Evolutionary conservation across 352 stramenopile species (phyloP), one percentile per base, ranked within the genome.

Genomic region (Globisporangium orthogonon): DNA sequence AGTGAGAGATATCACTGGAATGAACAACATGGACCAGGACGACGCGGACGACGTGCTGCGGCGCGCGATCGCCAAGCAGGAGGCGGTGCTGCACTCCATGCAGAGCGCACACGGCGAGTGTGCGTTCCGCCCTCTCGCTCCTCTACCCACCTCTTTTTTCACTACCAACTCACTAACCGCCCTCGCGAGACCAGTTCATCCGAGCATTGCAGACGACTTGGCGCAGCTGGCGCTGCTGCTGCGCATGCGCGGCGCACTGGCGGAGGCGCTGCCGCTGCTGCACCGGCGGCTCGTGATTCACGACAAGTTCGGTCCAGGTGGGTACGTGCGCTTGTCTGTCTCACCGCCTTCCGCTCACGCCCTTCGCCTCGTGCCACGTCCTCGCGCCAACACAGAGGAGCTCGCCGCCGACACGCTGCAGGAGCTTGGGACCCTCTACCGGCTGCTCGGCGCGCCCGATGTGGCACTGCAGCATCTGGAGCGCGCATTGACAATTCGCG

Each of bases 281-380:
- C 81, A 91, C 59, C 76, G 74, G 59, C 78, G 79, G 2, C 75
- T 91, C n/a, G 81, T 91, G 33, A 91, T 91, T 66, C 81, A 91
- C 60, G 81, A 91, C 54, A 91, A 91, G 60, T 84, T 77, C 58
- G 81, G 81, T 0, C 76, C 78, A 7, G 74, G 78, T 89, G 58
- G 30, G 31, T 56, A 9, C 9, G 23, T 17, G 50, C 14, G 54
- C 14, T 11, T 41, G 41, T 52, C 10, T 15, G 39, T 10, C 39
- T 44, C 39, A 44, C 3, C 39, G 39, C 39, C 23, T 43, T 13
- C 37, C 39, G 15, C 6, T 44, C 10, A 44, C 39, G 11, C 39
- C 39, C 39, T 10, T 17, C 39, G 14, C 10, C 40, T 46, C 13
- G n/a, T 45, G 14, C 17, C 40, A 53, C 48, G 23, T 15, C 2